These are phyloP conservation scores for Anthracocystis panici-leucophaei DNA, from an alignment of 1,284 basidiomycete species.

Conservation along the genomic window DNA sequence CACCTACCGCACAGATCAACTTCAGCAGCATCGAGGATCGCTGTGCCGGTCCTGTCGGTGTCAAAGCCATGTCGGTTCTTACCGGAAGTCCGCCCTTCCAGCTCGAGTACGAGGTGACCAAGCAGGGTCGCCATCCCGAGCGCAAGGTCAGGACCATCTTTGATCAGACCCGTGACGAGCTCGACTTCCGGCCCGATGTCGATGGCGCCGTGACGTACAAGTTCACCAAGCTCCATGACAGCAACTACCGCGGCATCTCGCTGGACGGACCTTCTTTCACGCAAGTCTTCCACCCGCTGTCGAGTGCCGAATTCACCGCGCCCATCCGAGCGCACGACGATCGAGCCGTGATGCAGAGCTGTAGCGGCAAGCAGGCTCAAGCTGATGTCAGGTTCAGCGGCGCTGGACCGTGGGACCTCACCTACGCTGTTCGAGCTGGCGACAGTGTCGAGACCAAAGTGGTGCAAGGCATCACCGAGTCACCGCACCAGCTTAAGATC, in stretches of 20 bases:
- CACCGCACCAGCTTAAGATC: slow-evolving; percentile 65
- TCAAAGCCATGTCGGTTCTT: slow-evolving; percentile 85
- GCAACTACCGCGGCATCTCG: slow-evolving; percentile 80
- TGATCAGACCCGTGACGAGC: slow-evolving; percentile 80
- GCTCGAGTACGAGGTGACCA: slow-evolving; percentile 82
- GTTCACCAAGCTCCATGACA: slow-evolving; percentile 84
- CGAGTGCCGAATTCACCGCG: slow-evolving; percentile 61
- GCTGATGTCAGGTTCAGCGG: slow-evolving; percentile 63
- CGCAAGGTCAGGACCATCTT: slow-evolving; percentile 74
- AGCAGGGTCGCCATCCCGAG: slow-evolving; percentile 70
- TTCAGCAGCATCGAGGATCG: slow-evolving; percentile 86
- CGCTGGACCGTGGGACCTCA: slow-evolving; percentile 65
- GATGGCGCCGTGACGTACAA: slow-evolving; percentile 90
- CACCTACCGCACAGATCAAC: slow-evolving; percentile 83
- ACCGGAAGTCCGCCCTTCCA: slow-evolving; percentile 91
- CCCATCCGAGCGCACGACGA: slow-evolving; percentile 41
- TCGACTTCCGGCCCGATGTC: slow-evolving; percentile 86
- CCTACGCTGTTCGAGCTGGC: slow-evolving; percentile 57
- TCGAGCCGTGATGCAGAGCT: slow-evolving; percentile 63
- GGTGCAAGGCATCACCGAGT: slow-evolving; percentile 61
- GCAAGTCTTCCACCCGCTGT: slow-evolving; percentile 65
- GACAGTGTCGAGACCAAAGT: slow-evolving; percentile 39
- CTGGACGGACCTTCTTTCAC: slow-evolving; percentile 65
- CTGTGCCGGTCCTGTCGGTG: slow-evolving; percentile 93
- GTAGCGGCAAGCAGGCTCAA: slow-evolving; percentile 60